Conservation (phyloP, 768 basidiomycete genomes). For the Favolaschia claudopus region DNA sequence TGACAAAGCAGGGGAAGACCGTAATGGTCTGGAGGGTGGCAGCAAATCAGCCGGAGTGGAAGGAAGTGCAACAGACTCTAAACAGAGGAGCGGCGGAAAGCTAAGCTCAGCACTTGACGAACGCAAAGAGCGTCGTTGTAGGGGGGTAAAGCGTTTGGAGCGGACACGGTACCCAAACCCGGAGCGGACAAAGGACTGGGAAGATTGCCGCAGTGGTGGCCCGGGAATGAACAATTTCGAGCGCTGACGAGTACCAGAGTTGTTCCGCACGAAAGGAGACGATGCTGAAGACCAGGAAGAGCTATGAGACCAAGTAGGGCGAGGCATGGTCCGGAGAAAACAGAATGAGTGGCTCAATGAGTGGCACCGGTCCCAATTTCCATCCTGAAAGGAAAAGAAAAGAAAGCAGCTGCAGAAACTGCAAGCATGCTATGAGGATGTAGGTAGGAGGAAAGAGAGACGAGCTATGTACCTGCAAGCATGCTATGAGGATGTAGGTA, state of each 20-base stretch:
- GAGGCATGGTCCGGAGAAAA: neutral
- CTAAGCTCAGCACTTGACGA: neutral
- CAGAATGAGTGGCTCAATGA: neutral
- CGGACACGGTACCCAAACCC: neutral
- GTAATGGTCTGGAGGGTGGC: neutral
- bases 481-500: too few species aligned
- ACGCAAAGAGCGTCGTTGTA: neutral
- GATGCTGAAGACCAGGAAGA: neutral
- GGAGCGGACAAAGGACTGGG: neutral
- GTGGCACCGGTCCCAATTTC: neutral
- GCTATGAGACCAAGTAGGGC: neutral
- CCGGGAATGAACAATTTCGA: neutral
- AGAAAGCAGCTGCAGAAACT: constrained; percentile 5
- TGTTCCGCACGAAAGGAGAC: neutral
- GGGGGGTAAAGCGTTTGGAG: neutral
- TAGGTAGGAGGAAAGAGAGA: neutral
- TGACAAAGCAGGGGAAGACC: neutral
- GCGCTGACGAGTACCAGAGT: neutral
- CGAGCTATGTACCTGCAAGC: too few species aligned
- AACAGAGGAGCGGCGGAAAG: neutral
- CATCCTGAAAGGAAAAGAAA: neutral
- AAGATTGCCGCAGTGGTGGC: neutral
- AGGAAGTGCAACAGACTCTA: neutral
- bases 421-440: constrained; percentile 7
- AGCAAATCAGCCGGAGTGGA: neutral